Base-by-base conservation (phyloP, 78 protist species). In the Tieghemostelium lacteum region DNA sequence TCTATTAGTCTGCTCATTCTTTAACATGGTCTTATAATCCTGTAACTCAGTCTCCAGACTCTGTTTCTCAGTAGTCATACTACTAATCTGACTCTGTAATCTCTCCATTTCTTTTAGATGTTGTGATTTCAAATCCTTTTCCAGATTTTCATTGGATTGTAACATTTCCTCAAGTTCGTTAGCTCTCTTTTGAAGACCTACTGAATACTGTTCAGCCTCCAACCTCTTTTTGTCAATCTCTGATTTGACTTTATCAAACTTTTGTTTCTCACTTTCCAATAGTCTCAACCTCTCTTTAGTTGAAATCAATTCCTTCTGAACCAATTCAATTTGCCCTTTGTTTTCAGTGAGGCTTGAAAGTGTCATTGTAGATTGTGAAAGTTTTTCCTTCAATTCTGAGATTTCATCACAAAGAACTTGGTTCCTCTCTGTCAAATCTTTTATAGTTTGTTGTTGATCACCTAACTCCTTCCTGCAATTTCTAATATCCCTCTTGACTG, bases 181-280 rank as follows among this genome's bases (percentile, higher is more conserved):
- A 8, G 63, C 67, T 22, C 91, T 36, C 39, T 71, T 69, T 16
- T 83, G 78, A 22, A 83, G 31, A 19, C 91, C 91, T 1, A 24
- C 16, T 2, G 57, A 36, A 57, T 83, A 83, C 7, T 58, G 63
- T n/a, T 83, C 91, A 3, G 91, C 91, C n/a, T 83, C 91, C 10
- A 83, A n/a, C 40, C 91, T 73, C 29, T 83, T 83, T 65, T 83
- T 83, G 1, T 61, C 16, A 16, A 69, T 78, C n/a, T 36, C 70
- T 0, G 36, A 36, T 36, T 49, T 77, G 2, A 37, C 19, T 34
- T 29, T 36, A 10, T 77, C 75, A 52, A 28, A 65, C 31, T 77
- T 77, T 3, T 17, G 6, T 37, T 58, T 45, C 20, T 83, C 73
- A 12, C 16, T 58, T 2, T 83, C 91, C 4, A 58, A 33, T 31